Conservation (phyloP, 2,329 filamentous ascomycete species). For the Aspergillus nomiae region DNA sequence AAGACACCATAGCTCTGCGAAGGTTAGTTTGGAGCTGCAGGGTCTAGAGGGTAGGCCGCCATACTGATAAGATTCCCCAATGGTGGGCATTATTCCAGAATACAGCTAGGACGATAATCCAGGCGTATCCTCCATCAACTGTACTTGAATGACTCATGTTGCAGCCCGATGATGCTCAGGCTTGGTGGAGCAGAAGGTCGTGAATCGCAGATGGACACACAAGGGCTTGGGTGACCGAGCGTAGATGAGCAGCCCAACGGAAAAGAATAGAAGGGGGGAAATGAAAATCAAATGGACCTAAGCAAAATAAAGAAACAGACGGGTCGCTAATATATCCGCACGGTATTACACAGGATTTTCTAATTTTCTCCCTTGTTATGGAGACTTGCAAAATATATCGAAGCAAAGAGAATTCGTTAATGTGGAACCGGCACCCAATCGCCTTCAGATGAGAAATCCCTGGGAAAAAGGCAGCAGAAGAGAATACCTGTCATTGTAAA, state of each 20-base stretch:
- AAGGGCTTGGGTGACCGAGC: no score
- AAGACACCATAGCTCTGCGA: not conserved
- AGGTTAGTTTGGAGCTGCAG: not conserved
- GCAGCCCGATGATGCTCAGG: not conserved
- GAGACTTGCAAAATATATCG: no score
- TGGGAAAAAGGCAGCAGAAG: no score
- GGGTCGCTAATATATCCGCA: no score
- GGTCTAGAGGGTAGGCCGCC: not conserved
- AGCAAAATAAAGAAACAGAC: no score
- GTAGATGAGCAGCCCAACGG: no score
- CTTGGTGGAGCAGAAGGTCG: not conserved
- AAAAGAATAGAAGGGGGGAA: no score
- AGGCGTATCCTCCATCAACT: not conserved
- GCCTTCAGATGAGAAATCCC: not conserved
- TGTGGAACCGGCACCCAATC: no score
- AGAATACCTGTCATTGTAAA: not conserved
- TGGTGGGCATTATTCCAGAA: slow-evolving; percentile 10
- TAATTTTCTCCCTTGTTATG: not conserved
- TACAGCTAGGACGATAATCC: slow-evolving; percentile 1
- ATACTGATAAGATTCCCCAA: slow-evolving; percentile 5
- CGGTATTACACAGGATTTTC: no score
- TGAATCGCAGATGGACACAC: not conserved
- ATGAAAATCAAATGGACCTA: no score
- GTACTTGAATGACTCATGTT: not conserved
- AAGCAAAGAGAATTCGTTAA: no score